A percentile compares a stretch with the other conserved stretches of the same genome.
Evolutionary conservation across 495 filamentous ascomycete species (phyloP).

Genomic region (Penicillium nucicola): DNA sequence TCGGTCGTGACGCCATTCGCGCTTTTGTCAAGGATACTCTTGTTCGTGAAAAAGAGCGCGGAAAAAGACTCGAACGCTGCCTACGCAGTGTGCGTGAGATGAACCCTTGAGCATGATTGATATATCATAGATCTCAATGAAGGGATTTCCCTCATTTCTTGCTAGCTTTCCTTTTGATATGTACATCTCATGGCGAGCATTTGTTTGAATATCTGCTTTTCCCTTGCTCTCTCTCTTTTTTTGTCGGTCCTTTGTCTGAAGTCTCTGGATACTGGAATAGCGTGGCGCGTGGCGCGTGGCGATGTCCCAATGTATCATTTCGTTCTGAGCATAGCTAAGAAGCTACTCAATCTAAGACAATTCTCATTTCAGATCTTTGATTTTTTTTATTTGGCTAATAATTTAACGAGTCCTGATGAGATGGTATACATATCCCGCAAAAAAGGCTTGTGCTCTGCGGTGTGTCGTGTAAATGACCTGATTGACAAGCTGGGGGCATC

Average conservation of each 20-base stretch:
- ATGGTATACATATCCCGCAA: too few relatives aligned
- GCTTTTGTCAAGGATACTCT: constrained; percentile 76
- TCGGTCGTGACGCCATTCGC: constrained; percentile 69
- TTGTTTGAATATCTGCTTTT: constrained; percentile 10
- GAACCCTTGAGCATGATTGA: constrained; percentile 13
- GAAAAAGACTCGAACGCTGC: constrained; percentile 74
- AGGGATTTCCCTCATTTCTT: background rate
- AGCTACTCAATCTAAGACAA: background rate
- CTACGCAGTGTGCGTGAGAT: constrained; percentile 38
- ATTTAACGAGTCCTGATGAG: too few relatives aligned
- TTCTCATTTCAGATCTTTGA: background rate
- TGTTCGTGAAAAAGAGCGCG: constrained; percentile 69
- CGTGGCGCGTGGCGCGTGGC: constrained; percentile 2
- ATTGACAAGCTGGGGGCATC: too few relatives aligned
- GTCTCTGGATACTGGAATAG: background rate
- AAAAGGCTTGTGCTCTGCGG: too few relatives aligned
- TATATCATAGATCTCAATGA: constrained; percentile 12
- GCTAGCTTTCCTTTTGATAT: background rate
- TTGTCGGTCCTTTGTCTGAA: constrained; percentile 1
- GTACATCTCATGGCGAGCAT: constrained; percentile 25
- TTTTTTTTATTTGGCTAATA: too few relatives aligned
- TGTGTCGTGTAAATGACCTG: too few relatives aligned
- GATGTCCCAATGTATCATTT: background rate
- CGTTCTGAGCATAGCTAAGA: background rate
- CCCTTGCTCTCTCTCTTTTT: constrained; percentile 4